Percentiles rank a stretch among this genome's conserved stretches.
Evolutionary conservation across 1,284 basidiomycete species (phyloP).

Genomic region (Trichosporon faecale): DNA sequence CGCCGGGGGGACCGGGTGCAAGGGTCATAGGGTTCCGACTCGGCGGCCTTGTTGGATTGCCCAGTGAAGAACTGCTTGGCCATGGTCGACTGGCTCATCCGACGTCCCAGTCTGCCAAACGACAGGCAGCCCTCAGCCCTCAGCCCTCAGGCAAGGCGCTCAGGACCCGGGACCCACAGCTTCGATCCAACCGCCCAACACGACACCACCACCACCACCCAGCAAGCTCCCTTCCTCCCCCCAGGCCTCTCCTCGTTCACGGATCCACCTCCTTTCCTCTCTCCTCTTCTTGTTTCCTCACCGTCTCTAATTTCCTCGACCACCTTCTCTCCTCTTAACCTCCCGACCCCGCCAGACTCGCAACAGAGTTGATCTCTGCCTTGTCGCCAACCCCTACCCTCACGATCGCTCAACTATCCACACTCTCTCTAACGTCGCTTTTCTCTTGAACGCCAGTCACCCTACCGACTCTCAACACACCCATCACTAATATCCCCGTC

Average conservation of each 20-base stretch:
- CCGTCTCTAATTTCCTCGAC: not conserved
- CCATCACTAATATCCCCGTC: not conserved
- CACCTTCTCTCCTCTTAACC: not conserved
- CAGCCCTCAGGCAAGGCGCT: not conserved
- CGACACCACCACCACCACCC: not conserved
- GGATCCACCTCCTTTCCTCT: not conserved
- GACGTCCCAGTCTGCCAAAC: not conserved
- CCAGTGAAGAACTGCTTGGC: constrained; percentile 1
- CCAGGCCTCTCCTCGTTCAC: not conserved
- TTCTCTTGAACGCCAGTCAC: constrained; percentile 1
- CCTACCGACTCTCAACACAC: not conserved
- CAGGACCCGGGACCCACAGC: not conserved
- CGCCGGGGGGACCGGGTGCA: not conserved
- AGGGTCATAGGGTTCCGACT: not conserved
- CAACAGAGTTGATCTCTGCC: constrained; percentile 11
- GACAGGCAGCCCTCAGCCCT: too few species aligned
- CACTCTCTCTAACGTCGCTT: not conserved
- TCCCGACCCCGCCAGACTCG: not conserved
- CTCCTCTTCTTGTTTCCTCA: not conserved
- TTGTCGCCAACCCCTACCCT: not conserved
- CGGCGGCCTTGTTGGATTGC: not conserved
- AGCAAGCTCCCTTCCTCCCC: not conserved
- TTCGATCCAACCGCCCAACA: not conserved
- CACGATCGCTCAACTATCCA: not conserved
- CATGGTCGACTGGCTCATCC: not conserved